Evolutionary conservation across 1,284 basidiomycete genomes (phyloP).

Genomic region (Neonothopanus nambi): DNA sequence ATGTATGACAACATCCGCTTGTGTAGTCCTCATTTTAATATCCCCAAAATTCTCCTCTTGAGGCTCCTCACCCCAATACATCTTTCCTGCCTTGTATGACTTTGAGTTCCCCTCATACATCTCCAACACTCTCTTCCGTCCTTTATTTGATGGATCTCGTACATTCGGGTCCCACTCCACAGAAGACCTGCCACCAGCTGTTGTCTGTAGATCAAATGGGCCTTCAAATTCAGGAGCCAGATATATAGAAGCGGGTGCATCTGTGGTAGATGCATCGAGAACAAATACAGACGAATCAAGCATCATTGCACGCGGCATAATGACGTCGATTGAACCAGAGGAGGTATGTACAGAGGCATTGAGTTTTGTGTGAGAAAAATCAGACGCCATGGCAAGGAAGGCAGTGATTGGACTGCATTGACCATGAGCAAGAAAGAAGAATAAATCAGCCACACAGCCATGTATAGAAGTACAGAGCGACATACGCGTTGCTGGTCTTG

Average conservation of each 20-base stretch:
- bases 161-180: background rate
- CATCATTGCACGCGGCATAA: background rate
- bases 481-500: background rate
- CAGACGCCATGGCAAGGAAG: background rate
- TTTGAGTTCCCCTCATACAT: background rate
- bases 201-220: background rate
- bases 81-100: background rate
- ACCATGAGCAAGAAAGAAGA: background rate
- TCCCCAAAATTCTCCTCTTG: background rate
- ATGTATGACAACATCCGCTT: background rate
- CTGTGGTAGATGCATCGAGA: background rate
- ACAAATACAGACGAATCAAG: background rate
- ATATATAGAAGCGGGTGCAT: background rate
- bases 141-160: background rate
- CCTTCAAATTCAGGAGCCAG: background rate
- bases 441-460: background rate
- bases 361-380: background rate
- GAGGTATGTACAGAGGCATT: background rate
- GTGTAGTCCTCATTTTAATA: background rate
- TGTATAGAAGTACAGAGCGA: no score
- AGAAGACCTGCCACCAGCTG: background rate
- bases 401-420: background rate
- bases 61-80: conserved; percentile 1
- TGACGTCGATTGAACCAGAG: background rate
- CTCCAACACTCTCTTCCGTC: background rate